Conservation (phyloP, 495 filamentous ascomycete genomes). For the Tuber umbilicatum region DNA sequence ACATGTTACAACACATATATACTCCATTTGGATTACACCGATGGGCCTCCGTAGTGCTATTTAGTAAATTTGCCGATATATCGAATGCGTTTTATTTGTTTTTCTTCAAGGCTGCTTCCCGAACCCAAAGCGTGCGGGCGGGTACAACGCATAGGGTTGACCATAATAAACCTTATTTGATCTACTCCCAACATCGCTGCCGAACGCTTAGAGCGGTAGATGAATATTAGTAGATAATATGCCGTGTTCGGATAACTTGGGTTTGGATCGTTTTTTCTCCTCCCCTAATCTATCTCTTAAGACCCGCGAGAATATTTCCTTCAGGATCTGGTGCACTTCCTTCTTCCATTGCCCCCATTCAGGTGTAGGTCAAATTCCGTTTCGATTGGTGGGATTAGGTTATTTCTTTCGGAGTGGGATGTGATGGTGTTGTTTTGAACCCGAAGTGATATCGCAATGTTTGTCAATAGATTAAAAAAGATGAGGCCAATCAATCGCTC, state of each 20-base stretch:
- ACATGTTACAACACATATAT: background rate
- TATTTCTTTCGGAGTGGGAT: background rate
- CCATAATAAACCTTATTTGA: slow-evolving; percentile 5
- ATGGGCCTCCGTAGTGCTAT: background rate
- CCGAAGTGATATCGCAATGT: background rate
- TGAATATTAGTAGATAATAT: background rate
- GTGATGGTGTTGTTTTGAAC: background rate
- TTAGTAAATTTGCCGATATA: background rate
- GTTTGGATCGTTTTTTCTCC: background rate
- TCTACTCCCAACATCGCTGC: background rate
- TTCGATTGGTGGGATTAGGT: background rate
- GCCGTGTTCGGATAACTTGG: background rate
- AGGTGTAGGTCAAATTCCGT: background rate
- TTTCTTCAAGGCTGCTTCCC: background rate
- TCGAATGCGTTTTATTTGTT: background rate
- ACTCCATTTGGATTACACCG: background rate
- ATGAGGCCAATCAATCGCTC: background rate
- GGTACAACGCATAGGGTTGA: background rate
- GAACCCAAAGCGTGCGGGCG: background rate
- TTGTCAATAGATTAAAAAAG: background rate
- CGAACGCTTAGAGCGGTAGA: background rate
- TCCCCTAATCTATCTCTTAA: background rate
- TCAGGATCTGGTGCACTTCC: background rate
- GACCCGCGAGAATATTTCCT: background rate
- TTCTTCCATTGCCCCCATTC: background rate